Conservation (phyloP, 164 flowering plant species). For the Akebia trifoliata region DNA sequence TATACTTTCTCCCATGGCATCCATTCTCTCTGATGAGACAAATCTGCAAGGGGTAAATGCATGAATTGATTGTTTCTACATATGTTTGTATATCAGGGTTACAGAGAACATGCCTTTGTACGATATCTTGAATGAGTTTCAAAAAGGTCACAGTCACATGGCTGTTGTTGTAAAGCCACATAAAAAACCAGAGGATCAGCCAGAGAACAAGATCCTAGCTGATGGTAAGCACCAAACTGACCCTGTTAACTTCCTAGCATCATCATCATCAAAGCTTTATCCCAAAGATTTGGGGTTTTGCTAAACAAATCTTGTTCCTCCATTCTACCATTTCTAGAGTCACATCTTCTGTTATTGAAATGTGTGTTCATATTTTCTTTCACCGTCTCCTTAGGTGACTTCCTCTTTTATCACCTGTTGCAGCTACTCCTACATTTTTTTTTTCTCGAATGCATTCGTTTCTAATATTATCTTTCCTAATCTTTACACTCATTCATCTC, state of each 20-base stretch:
- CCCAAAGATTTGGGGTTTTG: too few relatives aligned
- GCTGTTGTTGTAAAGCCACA: constrained; percentile 73
- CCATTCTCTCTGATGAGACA: background rate
- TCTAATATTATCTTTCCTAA: too few relatives aligned
- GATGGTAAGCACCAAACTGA: constrained; percentile 36
- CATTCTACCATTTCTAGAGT: too few relatives aligned
- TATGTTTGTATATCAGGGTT: constrained; percentile 45
- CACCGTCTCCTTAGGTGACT: background rate
- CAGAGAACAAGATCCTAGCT: constrained; percentile 21
- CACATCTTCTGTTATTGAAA: too few relatives aligned
- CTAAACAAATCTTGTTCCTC: too few relatives aligned
- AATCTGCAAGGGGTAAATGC: background rate
- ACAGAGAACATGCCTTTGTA: constrained; percentile 75
- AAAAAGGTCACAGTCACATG: constrained; percentile 99
- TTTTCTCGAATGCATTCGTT: too few relatives aligned
- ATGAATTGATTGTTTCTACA: constrained; percentile 2
- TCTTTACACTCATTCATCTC: too few relatives aligned
- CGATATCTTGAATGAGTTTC: constrained; percentile 97
- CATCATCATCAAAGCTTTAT: too few relatives aligned
- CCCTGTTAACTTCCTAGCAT: background rate
- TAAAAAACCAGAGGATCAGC: constrained; percentile 23
- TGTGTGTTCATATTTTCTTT: too few relatives aligned
- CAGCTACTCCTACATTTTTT: too few relatives aligned
- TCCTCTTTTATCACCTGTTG: too few relatives aligned
- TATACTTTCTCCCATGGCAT: background rate